Evolutionary conservation across 129 eudicot species (phyloP), one percentile per base, ranked within the genome.

Genomic region (Mikania micrantha): DNA sequence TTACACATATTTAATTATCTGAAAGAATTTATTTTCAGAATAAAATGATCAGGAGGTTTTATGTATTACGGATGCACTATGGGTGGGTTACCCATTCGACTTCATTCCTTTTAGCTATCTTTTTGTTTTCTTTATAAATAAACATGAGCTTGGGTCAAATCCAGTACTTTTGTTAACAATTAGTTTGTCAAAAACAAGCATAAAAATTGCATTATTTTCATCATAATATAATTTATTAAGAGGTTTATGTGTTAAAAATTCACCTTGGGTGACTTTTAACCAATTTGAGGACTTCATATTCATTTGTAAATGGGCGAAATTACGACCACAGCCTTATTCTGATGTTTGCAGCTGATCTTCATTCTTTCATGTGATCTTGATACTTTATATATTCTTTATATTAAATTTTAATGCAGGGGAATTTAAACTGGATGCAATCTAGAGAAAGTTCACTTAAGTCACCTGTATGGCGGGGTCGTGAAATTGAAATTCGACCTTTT

Each of bases 361-460:
- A 44, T 31, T 71, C 12, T 72, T 69, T 22, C 59, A 53, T 79
- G 78, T 29, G 66, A 32, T 61, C 32, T 19, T 53, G 13, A 22
- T 52, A 48, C 54, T 48, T 7, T 0, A 47, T 21, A 20, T 21
- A 52, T 52, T 52, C 24, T 47, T 47, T 22, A 52, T 54, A 16
- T 25, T 25, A 25, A 35, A 66, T 39, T 38, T 25, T 56, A 0
- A 42, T 77, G 61, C 78, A 94, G 99, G 99, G 99, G 16, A 94
- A 94, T 79, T 83, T 94, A 78, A 94, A 94, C 85, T 94, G 99
- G 99, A 94, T 94, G 99, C 92, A 80, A 81, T 94, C 99, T 71
- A 85, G 99, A 71, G 99, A 94, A 77, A 69, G 81, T 56, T 84
- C 99, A 52, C 34, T 94, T 64, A 85, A 86, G 74, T 83, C 99